Base-by-base conservation (phyloP, 1,139 yeast species). In the Hanseniaspora sp. region DNA sequence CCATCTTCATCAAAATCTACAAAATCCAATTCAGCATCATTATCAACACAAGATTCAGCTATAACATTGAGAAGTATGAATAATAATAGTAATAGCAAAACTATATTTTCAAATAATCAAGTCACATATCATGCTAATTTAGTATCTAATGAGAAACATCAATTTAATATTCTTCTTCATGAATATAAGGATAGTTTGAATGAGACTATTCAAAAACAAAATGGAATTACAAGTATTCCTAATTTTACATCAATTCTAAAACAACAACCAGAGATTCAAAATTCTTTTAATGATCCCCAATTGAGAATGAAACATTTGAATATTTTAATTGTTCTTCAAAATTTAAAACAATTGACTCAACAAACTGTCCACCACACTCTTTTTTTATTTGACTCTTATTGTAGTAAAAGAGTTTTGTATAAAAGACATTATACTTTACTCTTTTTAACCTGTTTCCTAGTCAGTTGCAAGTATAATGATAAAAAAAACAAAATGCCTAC, bases 391-490 rank as follows among this genome's bases (percentile, higher is more conserved):
- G 98, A 92, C 69, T 79, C 95, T 59, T 92, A 92, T 71, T 83
- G 95, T 66, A 85, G 96, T 40, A 84, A 82, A 63, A 76, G 98
- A 60, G 83, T 90, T 18, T 95, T 90, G n/a, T 86, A 83, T 69
- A 86, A 85, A 64, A 80, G 88, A 60, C 97, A 92, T 67, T 88
- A 87, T 67, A 96, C 90, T 67, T 73, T 92, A 59, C 92, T 92
- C 13, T 96, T 96, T 2, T 85, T 95, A 63, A 84, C 96, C 1
- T 86, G 96, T 5, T 74, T 92, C 55, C 90, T 97, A 96, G 80
- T 92, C 48, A 96, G 97, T 7, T 87, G 95, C 54, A 92, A 92
- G 69, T 86, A 85, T 67, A 88, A 86, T 64, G 96, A 88, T 68
- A 85, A 85, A 65, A 90, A 90, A 69, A 76, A 80, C 56, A 73